Evolutionary conservation across 139 green algal species (phyloP).

Genomic region (Mesotaenium endlicherianum): DNA sequence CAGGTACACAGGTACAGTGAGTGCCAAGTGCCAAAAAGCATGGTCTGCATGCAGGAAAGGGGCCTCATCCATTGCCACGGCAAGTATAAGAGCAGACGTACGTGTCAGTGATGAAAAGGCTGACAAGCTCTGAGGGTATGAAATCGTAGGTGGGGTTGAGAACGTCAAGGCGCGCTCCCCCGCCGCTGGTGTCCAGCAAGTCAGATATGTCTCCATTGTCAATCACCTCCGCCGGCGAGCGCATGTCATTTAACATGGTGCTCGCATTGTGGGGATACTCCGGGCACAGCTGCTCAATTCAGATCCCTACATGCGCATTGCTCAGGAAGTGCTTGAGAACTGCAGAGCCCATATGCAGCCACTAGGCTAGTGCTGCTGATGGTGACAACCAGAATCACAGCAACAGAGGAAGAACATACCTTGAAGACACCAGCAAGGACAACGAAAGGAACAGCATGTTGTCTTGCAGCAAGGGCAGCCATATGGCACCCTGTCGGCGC

Average conservation of each 20-base stretch:
- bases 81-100: background rate
- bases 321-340: too few relatives aligned
- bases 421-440: slow-evolving; percentile 66
- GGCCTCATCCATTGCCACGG: too few relatives aligned
- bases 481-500: slow-evolving; percentile 72
- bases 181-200: background rate
- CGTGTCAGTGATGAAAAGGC: slow-evolving; percentile 60
- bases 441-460: slow-evolving; percentile 89
- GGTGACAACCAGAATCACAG: too few relatives aligned
- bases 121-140: slow-evolving; percentile 83
- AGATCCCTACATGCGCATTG: too few relatives aligned
- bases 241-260: slow-evolving; percentile 74
- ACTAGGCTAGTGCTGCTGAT: too few relatives aligned
- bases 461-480: slow-evolving; percentile 80
- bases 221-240: slow-evolving; percentile 43
- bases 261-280: slow-evolving; percentile 87
- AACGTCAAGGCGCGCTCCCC: slow-evolving; percentile 63
- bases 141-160: slow-evolving; percentile 91
- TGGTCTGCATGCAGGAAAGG: too few relatives aligned
- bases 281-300: slow-evolving; percentile 77
- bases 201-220: slow-evolving; percentile 39
- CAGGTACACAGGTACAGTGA: too few relatives aligned
- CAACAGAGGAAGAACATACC: too few relatives aligned
- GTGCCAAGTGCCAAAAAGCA: too few relatives aligned
- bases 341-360: too few relatives aligned